These are phyloP conservation scores for Gardenia jasminoides DNA, from an alignment of 257 asterid species.

Conservation along the genomic window DNA sequence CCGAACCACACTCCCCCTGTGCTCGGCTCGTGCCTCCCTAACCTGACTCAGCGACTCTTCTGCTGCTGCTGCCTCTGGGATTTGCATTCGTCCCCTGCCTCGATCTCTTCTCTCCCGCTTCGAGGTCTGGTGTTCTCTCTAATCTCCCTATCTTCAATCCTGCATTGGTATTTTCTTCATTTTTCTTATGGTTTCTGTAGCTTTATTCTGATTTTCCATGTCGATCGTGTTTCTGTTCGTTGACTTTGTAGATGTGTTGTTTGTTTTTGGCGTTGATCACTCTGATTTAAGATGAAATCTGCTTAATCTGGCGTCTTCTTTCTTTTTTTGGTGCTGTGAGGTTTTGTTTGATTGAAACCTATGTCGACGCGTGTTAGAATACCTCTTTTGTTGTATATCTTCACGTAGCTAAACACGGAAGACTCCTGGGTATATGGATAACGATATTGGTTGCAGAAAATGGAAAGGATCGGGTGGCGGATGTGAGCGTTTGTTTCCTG, in stretches of 20 bases:
- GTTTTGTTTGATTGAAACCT: not conserved
- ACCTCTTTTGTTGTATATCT: not conserved
- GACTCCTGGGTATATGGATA: not conserved
- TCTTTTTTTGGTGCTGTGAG: not conserved
- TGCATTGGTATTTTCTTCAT: not conserved
- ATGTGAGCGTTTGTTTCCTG: not conserved
- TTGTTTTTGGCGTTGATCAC: not conserved
- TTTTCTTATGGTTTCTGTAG: not conserved
- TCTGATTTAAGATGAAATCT: not conserved
- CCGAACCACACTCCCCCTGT: not conserved
- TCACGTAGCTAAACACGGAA: not conserved
- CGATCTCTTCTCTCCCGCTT: slow-evolving; percentile 7
- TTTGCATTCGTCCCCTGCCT: not conserved
- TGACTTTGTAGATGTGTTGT: not conserved
- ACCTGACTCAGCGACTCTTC: not conserved
- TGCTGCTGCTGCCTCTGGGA: not conserved
- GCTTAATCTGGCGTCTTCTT: not conserved
- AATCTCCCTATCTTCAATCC: not conserved
- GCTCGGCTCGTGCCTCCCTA: slow-evolving; percentile 43
- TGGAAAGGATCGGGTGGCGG: not conserved
- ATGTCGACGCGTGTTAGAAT: not conserved
- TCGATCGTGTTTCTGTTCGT: not conserved
- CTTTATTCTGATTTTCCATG: not conserved
- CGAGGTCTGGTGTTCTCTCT: slow-evolving; percentile 29
- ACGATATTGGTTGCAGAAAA: not conserved